Percentiles rank a stretch among this genome's conserved stretches.
These are phyloP conservation scores for Citrullus amarus DNA, from an alignment of 306 rosid genomes.

Conservation along the genomic window DNA sequence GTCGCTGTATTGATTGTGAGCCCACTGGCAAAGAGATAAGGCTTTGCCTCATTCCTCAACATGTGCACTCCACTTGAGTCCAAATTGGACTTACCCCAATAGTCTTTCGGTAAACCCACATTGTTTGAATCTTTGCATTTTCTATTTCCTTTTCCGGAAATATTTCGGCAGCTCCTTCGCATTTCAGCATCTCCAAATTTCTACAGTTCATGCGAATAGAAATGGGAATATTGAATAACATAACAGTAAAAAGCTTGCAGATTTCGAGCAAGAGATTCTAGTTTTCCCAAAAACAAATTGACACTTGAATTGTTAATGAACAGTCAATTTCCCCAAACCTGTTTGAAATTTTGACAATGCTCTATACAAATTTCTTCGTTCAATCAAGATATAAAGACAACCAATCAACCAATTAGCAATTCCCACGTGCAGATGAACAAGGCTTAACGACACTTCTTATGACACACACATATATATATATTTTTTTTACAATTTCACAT, in stretches of 20 bases:
- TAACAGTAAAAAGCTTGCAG: not conserved
- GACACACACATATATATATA: too few relatives aligned
- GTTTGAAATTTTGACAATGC: not conserved
- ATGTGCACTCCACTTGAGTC: not conserved
- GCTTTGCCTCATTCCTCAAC: not conserved
- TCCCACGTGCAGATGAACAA: constrained; percentile 1
- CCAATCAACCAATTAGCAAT: not conserved
- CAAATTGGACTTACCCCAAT: not conserved
- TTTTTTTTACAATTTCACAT: too few relatives aligned
- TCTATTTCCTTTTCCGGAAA: not conserved
- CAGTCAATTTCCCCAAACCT: not conserved
- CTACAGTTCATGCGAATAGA: not conserved
- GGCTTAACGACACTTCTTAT: too few relatives aligned
- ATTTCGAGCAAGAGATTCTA: not conserved
- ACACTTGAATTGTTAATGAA: not conserved
- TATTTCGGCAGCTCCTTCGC: not conserved
- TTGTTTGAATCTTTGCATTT: not conserved
- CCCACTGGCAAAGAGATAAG: constrained; percentile 8
- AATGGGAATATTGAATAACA: not conserved
- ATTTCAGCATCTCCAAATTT: not conserved
- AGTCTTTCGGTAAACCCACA: not conserved
- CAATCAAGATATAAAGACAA: not conserved
- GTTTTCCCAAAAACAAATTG: not conserved
- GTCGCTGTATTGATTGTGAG: not conserved
- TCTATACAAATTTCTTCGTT: not conserved